Conservation (phyloP, 2,329 filamentous ascomycete species). For the Curvularia sp. region DNA sequence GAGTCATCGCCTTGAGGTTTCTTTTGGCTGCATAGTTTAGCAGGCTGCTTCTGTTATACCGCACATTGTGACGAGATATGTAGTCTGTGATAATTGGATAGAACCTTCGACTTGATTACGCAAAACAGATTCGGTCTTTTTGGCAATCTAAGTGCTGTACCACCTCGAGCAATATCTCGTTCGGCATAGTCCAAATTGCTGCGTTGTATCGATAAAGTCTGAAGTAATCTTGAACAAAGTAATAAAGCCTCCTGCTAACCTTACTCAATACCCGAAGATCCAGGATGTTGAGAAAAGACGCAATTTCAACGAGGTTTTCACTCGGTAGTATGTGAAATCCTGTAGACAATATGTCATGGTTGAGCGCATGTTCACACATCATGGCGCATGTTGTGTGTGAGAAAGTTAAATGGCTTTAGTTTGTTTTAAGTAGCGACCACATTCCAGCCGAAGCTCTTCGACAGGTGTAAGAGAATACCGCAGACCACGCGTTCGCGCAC, state of each 20-base stretch:
- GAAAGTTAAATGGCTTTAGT: slow-evolving; percentile 2
- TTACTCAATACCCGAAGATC: slow-evolving; percentile 1
- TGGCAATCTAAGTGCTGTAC: slow-evolving; percentile 14
- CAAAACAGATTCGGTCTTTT: slow-evolving; percentile 17
- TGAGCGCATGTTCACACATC: background rate
- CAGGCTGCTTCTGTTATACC: slow-evolving; percentile 13
- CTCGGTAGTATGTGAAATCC: slow-evolving; percentile 14
- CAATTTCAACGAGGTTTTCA: slow-evolving; percentile 2
- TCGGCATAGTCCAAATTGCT: slow-evolving; percentile 4
- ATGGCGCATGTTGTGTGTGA: slow-evolving; percentile 5
- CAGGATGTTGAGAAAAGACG: slow-evolving; percentile 3
- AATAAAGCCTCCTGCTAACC: slow-evolving; percentile 1
- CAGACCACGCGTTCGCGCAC: background rate
- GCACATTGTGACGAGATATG: slow-evolving; percentile 20
- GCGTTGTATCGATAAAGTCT: slow-evolving; percentile 2
- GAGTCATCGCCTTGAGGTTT: slow-evolving; percentile 20
- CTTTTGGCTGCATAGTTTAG: slow-evolving; percentile 20
- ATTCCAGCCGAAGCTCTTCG: slow-evolving; percentile 2
- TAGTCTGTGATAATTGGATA: slow-evolving; percentile 20
- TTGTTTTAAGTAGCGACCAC: background rate
- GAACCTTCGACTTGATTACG: slow-evolving; percentile 16
- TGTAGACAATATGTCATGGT: background rate
- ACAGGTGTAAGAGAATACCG: slow-evolving; percentile 1
- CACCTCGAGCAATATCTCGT: slow-evolving; percentile 19
- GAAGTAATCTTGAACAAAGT: slow-evolving; percentile 4